These are phyloP conservation scores for Trypanosoma rangeli DNA, from an alignment of 208 protist species.

Conservation along the genomic window DNA sequence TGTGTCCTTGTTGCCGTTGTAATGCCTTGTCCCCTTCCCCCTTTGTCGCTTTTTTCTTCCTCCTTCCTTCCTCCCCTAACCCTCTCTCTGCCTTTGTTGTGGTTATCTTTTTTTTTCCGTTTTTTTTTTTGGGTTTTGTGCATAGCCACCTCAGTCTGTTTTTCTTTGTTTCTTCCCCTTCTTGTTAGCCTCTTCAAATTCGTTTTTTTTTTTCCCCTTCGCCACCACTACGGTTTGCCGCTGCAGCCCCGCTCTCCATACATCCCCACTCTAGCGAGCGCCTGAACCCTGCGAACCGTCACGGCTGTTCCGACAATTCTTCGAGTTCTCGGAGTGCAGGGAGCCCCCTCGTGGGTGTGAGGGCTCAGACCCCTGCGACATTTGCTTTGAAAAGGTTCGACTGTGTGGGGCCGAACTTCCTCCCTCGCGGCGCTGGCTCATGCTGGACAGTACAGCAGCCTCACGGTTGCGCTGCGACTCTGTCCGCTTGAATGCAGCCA, in stretches of 20 bases:
- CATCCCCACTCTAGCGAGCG: not conserved
- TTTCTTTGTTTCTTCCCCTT: not conserved
- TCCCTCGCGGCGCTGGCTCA: not conserved
- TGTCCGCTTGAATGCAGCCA: slow-evolving; percentile 53
- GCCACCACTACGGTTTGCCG: not conserved
- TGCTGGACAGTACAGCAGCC: slow-evolving; percentile 7
- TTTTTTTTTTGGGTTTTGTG: slow-evolving; percentile 1
- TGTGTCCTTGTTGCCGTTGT: not conserved
- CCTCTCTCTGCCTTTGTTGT: slow-evolving; percentile 12
- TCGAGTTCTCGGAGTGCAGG: slow-evolving; percentile 4
- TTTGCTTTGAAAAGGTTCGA: not conserved
- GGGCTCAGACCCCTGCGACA: not conserved
- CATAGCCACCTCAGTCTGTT: not conserved
- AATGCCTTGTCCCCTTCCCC: not conserved
- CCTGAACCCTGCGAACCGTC: slow-evolving; percentile 33
- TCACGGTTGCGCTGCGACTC: slow-evolving; percentile 47
- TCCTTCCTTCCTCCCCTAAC: not conserved
- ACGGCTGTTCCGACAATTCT: slow-evolving; percentile 16
- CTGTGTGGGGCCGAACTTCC: too few species aligned
- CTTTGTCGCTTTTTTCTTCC: slow-evolving; percentile 2
- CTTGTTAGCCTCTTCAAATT: slow-evolving; percentile 3
- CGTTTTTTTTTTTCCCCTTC: slow-evolving; percentile 2
- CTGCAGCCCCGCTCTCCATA: too few species aligned
- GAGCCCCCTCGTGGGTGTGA: not conserved
- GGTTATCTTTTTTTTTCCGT: not conserved